These are phyloP conservation scores for Chaetomium sp. DNA, from an alignment of 2,329 filamentous ascomycete genomes.

Conservation along the genomic window DNA sequence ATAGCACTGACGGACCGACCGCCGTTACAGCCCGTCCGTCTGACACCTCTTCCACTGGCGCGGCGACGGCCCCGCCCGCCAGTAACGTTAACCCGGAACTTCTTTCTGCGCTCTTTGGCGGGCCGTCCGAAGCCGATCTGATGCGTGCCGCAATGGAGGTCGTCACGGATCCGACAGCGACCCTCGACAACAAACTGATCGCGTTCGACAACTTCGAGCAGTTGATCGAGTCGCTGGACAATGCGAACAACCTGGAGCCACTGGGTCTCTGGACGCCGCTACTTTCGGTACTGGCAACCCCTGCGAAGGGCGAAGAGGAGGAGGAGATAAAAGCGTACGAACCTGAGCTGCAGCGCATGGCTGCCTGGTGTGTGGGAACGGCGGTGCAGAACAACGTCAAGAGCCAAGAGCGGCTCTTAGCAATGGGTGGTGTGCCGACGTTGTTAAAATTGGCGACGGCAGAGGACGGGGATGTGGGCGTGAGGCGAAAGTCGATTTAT, in stretches of 20 bases:
- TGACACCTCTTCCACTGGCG: slow-evolving; percentile 18
- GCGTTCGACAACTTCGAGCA: slow-evolving; percentile 96
- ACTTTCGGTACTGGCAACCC: slow-evolving; percentile 52
- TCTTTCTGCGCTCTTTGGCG: slow-evolving; percentile 70
- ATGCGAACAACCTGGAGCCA: slow-evolving; percentile 85
- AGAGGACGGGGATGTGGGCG: slow-evolving; percentile 52
- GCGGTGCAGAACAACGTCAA: slow-evolving; percentile 94
- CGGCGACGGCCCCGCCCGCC: slow-evolving; percentile 26
- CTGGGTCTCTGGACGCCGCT: slow-evolving; percentile 78
- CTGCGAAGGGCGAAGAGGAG: no score
- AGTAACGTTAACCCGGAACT: slow-evolving; percentile 59
- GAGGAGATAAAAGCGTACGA: slow-evolving; percentile 46
- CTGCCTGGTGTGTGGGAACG: slow-evolving; percentile 90
- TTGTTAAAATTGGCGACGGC: slow-evolving; percentile 60
- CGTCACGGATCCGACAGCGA: slow-evolving; percentile 56
- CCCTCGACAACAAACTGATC: slow-evolving; percentile 68
- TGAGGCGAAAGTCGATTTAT: slow-evolving; percentile 81
- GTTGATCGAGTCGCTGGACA: slow-evolving; percentile 86
- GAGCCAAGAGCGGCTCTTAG: slow-evolving; percentile 65
- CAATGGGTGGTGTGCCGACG: slow-evolving; percentile 59
- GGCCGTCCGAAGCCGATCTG: slow-evolving; percentile 81
- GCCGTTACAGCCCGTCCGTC: background rate
- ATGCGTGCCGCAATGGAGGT: slow-evolving; percentile 81
- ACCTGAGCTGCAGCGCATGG: slow-evolving; percentile 69
- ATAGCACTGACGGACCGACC: slow-evolving; percentile 24